Base-by-base conservation (phyloP, 768 basidiomycete genomes). In the Tulasnella sp. region DNA sequence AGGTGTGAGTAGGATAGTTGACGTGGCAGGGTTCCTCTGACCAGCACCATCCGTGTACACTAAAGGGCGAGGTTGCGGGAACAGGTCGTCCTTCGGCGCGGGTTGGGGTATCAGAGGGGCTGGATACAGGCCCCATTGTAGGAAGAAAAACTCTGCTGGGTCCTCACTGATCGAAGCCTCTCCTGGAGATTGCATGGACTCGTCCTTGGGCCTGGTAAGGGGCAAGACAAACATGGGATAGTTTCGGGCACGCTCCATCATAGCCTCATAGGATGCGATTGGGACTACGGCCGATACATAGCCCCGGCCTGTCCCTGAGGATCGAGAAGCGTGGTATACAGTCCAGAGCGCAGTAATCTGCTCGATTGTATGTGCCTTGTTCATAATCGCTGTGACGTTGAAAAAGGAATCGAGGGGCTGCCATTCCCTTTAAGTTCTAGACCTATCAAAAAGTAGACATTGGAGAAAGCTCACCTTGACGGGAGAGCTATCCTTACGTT, bases 1-100 rank as follows among this genome's bases (percentile, higher is more conserved):
- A 1, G 94, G 88, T 0, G 96, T 93, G 75, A 95, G 95, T 34
- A 98, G 76, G 54, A 95, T 77, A 0, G 92, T 93, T 4, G 92
- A 81, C 26, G 44, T 63, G 24, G 66, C 67, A 41, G 64, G 63
- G 45, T 65, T 47, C 17, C 51, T 62, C 2, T 73, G 74, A 53
- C 74, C 75, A 15, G 81, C 79, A 64, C 81, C 80, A 10, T 70
- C 60, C 1, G 62, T 58, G 43, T 68, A 64, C 13, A 68, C 66
- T 64, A 26, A 66, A 60, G 13, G 62, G 61, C 30, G 61, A 67
- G 19, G 65, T 58, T 30, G 65, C 64, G 68, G 82, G 80, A 65
- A 64, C 7, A 74, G 73, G 66, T 83, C 49, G 30, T 23, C 7
- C 38, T 41, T 75, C 29, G 65, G 59, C 42, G 74, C 71, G 15